Base-by-base conservation (phyloP, 2,329 filamentous ascomycete genomes). In the Fusarium brevicatenulatum region DNA sequence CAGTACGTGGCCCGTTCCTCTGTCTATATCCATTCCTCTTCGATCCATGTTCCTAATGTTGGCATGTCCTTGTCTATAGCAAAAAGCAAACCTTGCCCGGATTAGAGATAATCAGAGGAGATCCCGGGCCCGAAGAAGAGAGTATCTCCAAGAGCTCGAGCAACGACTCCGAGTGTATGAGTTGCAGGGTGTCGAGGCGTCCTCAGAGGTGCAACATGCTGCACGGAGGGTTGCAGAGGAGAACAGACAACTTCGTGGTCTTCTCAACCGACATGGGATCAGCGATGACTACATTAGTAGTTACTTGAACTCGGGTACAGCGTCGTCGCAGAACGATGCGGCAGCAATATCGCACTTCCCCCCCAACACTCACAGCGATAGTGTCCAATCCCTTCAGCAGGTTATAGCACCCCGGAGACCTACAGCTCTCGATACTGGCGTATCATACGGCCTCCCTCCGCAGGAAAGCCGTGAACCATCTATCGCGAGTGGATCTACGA, bases 51-150 rank as follows among this genome's bases (percentile, higher is more conserved):
- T 70, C 65, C 66, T 77, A 64, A 74, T 63, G 34, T 39, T 56
- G 62, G 65, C 36, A 55, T 58, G 60, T 68, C 70, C 44, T 39
- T 66, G 28, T 63, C 55, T 64, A 28, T 72, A 83, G 81, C 81
- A 82, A 72, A 82, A 80, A 68, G 81, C 81, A 68, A 83, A 83
- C 64, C 77, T 83, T 74, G 82, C 81, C 70, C 90, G 92, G 65
- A 91, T 94, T 73, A 88, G 92, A 72, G 91, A 95, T 76, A 95
- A 95, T 77, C 93, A 95, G 79, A 87, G 92, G 63, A 90, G 92
- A 70, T 93, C 91, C n/a, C 90, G 93, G 59, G 91, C 91, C 50
- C 88, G 92, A 40, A 87, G 91, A 71, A 93, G 92, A 83, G 91
- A 93, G 77, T 94, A 95, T 78, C 83, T 94, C 43, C 85, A 90